Percentiles rank a stretch among this genome's conserved stretches.
Conservation (phyloP, 1,139 yeast species). For the Candida tetrigidarum region DNA sequence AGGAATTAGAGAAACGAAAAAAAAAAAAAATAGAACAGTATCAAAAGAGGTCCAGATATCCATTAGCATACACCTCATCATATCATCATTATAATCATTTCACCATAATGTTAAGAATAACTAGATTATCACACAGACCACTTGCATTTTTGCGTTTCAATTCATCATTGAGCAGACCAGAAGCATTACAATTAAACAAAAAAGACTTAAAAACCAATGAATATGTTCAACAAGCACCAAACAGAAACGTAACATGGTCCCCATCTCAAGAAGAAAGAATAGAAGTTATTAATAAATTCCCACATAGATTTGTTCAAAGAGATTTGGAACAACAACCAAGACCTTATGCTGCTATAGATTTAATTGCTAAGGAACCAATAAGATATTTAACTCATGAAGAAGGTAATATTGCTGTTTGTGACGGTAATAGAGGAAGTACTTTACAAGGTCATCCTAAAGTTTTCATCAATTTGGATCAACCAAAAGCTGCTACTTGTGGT, state of each 20-base stretch:
- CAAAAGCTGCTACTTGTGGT: conserved; percentile 73
- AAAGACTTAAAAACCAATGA: conserved; percentile 40
- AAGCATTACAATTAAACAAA: conserved; percentile 29
- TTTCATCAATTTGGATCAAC: conserved; percentile 78
- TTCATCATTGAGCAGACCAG: conserved; percentile 16
- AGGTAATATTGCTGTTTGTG: conserved; percentile 75
- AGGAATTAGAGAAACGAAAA: not conserved
- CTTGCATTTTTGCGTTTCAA: conserved; percentile 10
- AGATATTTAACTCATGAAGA: conserved; percentile 56
- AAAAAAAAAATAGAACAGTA: not conserved
- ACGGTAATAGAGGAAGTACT: conserved; percentile 72
- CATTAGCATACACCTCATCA: no score
- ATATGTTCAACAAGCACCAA: conserved; percentile 70
- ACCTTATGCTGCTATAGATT: conserved; percentile 84
- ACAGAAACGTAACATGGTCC: conserved; percentile 74
- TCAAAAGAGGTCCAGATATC: no score
- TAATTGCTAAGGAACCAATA: conserved; percentile 77
- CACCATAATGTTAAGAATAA: conserved; percentile 7
- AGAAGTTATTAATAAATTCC: conserved; percentile 58
- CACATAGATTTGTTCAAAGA: conserved; percentile 70
- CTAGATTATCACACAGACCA: conserved; percentile 6
- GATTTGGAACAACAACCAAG: conserved; percentile 73
- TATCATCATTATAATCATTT: not conserved
- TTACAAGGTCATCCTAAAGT: conserved; percentile 88
- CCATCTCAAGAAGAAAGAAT: conserved; percentile 65